Percentiles rank a stretch among this genome's conserved stretches.
Conservation (phyloP, 2,329 filamentous ascomycete species). For the Ophiostoma himal-ulmi region DNA sequence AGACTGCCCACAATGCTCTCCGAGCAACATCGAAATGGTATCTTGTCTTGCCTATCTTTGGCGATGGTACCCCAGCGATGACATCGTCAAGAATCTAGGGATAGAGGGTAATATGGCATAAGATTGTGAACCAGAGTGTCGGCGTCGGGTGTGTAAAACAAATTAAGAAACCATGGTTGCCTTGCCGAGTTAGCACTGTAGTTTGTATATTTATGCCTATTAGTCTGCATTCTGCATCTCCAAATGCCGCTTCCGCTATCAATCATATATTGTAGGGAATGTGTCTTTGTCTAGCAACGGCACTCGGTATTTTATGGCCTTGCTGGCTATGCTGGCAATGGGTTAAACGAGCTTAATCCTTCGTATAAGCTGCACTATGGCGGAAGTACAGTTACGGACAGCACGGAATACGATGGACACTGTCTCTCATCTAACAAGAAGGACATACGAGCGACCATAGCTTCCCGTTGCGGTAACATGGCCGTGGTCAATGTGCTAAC, state of each 20-base stretch:
- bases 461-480: conserved; percentile 11
- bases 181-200: background rate
- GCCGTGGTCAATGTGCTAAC: background rate
- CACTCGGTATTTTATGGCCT: background rate
- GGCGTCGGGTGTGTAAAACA: background rate
- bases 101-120: background rate
- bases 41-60: background rate
- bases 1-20: no score
- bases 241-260: background rate
- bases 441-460: background rate
- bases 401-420: background rate
- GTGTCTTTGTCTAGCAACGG: background rate
- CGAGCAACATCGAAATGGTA: background rate
- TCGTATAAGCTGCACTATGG: background rate
- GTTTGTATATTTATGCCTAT: background rate
- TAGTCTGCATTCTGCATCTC: background rate
- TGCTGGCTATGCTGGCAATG: background rate
- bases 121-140: background rate
- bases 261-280: background rate
- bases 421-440: background rate
- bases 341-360: background rate
- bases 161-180: background rate
- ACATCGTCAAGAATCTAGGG: background rate
- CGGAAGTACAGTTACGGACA: background rate
- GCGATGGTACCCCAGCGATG: background rate